Evolutionary conservation across 2,329 filamentous ascomycete genomes (phyloP), one percentile per base, ranked within the genome.

Genomic region (Lachnellula arida): DNA sequence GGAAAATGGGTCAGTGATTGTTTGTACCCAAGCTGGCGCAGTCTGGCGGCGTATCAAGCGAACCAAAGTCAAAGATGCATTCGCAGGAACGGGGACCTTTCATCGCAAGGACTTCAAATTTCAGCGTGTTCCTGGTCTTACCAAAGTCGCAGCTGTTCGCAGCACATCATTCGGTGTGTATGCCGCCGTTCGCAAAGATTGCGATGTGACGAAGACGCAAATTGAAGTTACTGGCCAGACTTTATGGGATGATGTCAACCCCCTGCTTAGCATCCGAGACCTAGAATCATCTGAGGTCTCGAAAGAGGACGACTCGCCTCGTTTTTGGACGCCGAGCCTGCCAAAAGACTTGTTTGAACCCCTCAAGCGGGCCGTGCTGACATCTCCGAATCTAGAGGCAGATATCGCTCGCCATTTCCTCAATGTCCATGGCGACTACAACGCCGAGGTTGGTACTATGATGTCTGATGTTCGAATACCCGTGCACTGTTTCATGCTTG

Each of bases 21-120:
- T 99, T 60, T 93, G 91, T 62, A 99, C 94, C 0, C 82, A 91
- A 57, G 93, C 91, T 43, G 94, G 94, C 2, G 93, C 90, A 48
- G 93, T 97, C 0, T 99, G 93, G 93, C 86, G 86, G 63, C 87
- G 93, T 56, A 85, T 94, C 51, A 91, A 90, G 67, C 83, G 94
- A 58, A 79, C 82, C 25, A 96, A 93, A 61, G 85, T 88, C 49
- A 95, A 96, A 66, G 85, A 87, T 62, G 78, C 82, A 0, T 65
- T 64, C 35, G 56, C 74, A 12, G 75, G 74, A 3, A 56, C 74
- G 12, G 75, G 74, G 5, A 84, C 85, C 22, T 77, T 80, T 35
- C 88, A 84, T 65, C 81, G 83, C 12, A 96, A 95, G 63, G 91
- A 96, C 68, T 96, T 95, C 76, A 99, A 99, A 70, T 99, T 97